Conservation (phyloP, 2,329 filamentous ascomycete species). For the Tricladium varicosporioides region DNA sequence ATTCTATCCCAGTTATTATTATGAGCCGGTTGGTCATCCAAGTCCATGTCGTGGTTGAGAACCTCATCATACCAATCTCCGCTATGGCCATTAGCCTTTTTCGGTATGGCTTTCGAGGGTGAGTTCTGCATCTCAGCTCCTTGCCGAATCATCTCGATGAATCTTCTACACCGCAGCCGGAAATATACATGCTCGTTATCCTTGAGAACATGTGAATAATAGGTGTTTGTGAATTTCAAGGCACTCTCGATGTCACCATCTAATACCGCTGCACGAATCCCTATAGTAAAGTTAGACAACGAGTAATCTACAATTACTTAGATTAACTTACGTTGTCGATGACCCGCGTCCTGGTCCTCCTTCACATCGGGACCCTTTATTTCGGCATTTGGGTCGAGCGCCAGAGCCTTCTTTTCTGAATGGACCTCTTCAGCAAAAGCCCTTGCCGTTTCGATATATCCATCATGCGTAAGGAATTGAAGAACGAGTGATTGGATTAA, state of each 20-base stretch:
- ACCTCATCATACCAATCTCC: constrained; percentile 39
- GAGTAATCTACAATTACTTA: neutral
- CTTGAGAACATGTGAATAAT: constrained; percentile 77
- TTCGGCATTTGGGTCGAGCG: constrained; percentile 51
- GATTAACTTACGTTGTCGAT: constrained; percentile 73
- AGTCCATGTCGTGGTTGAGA: constrained; percentile 45
- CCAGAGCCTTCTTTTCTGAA: constrained; percentile 68
- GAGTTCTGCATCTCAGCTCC: constrained; percentile 61
- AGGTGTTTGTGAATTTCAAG: constrained; percentile 73
- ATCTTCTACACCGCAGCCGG: constrained; percentile 82
- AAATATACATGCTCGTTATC: constrained; percentile 86
- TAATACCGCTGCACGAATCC: constrained; percentile 81
- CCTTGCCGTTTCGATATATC: constrained; percentile 88
- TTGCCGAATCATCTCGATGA: constrained; percentile 88
- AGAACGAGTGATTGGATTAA: constrained; percentile 79
- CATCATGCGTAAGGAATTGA: constrained; percentile 91
- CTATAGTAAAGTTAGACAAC: constrained; percentile 43
- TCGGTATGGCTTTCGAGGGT: constrained; percentile 26
- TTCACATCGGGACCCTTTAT: constrained; percentile 63
- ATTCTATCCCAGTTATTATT: constrained; percentile 46
- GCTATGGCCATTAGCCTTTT: constrained; percentile 39
- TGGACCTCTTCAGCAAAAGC: constrained; percentile 83
- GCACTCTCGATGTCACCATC: constrained; percentile 91
- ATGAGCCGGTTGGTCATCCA: constrained; percentile 50
- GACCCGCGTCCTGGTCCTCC: constrained; percentile 83